phyloP scores from a whole-genome alignment of 257 asterid genomes.

The Oldenlandia corymbosa region DNA sequence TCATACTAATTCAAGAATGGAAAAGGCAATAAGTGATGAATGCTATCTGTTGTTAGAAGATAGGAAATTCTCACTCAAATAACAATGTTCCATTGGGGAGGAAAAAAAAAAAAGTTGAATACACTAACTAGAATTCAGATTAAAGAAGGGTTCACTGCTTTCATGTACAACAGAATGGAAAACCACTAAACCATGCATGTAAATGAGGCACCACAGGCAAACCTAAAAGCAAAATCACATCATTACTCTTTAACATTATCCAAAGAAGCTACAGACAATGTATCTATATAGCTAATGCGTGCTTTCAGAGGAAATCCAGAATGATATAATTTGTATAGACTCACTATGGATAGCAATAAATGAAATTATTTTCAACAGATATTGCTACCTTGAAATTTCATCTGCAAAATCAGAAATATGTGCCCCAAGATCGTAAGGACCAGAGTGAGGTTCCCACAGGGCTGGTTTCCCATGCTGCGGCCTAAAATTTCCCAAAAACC shows the following conservation, averaged over 20 bases:
- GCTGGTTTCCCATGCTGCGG: slow-evolving; percentile 84
- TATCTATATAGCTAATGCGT: not conserved
- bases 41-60: not conserved
- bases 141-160: not conserved
- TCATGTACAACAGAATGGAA: not conserved
- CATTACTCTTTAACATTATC: not conserved
- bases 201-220: not conserved
- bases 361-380: not conserved
- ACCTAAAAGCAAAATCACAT: not conserved
- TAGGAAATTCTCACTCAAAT: not conserved
- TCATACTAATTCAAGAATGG: not conserved
- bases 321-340: not conserved
- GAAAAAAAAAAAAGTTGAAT: not conserved
- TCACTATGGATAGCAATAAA: not conserved
- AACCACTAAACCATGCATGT: not conserved
- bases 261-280: not conserved
- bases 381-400: slow-evolving; percentile 51
- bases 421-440: slow-evolving; percentile 57
- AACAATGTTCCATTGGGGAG: not conserved
- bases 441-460: slow-evolving; percentile 88
- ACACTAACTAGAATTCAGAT: not conserved
- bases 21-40: no score
- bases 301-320: not conserved
- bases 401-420: slow-evolving; percentile 49
- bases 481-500: slow-evolving; percentile 94